Base-by-base conservation (phyloP, 1,139 yeast species). In the Suhomyces guaymorum region DNA sequence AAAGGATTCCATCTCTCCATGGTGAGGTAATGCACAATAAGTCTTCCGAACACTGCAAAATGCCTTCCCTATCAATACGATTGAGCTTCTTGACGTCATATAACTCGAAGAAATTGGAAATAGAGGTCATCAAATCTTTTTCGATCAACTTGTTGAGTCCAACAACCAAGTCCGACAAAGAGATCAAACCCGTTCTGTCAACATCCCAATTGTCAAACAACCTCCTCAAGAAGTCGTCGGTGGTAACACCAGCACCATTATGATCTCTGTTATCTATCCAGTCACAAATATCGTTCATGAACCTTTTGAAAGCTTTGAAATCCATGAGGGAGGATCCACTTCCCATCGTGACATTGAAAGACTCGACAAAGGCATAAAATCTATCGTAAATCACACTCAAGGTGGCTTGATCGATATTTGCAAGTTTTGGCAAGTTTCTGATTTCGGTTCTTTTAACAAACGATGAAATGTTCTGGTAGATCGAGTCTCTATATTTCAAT, bases 381-480 rank as follows among this genome's bases (percentile, higher is more conserved):
- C 95, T 68, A 54, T 92, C 98, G 54, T 92, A 92, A 6, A 89
- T 67, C 26, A 82, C 74, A 4, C 89, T 78, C 21, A 88, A 50
- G 24, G 86, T 78, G 1, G 71, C 78, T 24, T 63, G 67, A 4
- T 72, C 59, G 29, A 92, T 64, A 50, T 85, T 77, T 15, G 69
- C 70, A 0, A 88, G 76, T 51, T 82, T 82, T 16, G 94, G 90
- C 39, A 92, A 66, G 55, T 87, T 89, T 46, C 98, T 73, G 24
- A 92, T 59, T 57, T 92, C 97, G 0, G 97, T 88, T 39, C 96
- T 73, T 57, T 92, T 92, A 26, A 94, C 95, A 64, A 92, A 92
- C 0, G 82, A 71, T 46, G 94, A 95, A 44, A 92, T 88, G 42
- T 92, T 90, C 48, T 78, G 86, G 52, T 86, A 78, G 33, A 92